A percentile compares a stretch with the other conserved stretches of the same genome.
These are phyloP conservation scores for Zanthoxylum bungeanum DNA, from an alignment of 345 rosid species.

Conservation along the genomic window DNA sequence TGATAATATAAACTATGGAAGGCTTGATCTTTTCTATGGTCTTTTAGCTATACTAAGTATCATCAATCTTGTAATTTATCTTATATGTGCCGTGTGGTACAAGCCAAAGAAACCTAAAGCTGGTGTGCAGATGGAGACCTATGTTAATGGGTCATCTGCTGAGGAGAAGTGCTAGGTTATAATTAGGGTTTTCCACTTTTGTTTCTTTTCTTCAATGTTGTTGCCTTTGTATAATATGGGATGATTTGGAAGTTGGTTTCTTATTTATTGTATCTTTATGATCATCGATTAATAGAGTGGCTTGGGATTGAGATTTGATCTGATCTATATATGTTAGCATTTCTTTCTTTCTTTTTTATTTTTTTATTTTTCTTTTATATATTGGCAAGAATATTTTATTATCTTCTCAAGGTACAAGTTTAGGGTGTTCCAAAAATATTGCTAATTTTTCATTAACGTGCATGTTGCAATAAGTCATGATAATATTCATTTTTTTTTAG, in stretches of 20 bases:
- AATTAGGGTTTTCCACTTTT: background rate
- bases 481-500: too few relatives aligned
- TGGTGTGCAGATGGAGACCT: conserved; percentile 22
- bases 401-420: too few relatives aligned
- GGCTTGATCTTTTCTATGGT: conserved; percentile 61
- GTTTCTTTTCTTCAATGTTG: background rate
- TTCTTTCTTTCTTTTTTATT: too few relatives aligned
- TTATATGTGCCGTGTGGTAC: conserved; percentile 43
- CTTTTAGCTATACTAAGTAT: conserved; percentile 41
- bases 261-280: background rate
- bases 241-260: conserved; percentile 15
- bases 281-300: background rate
- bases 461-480: too few relatives aligned
- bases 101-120: conserved; percentile 31
- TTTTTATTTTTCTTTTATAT: background rate
- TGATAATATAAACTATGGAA: conserved; percentile 49
- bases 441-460: too few relatives aligned
- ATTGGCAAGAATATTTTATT: background rate
- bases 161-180: conserved; percentile 31
- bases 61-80: conserved; percentile 39
- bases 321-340: background rate
- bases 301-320: background rate
- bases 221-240: background rate
- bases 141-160: conserved; percentile 4
- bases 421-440: too few relatives aligned